Evolutionary conservation across 805 yeast genomes (phyloP).

Genomic region (Dipodascopsis tothii): DNA sequence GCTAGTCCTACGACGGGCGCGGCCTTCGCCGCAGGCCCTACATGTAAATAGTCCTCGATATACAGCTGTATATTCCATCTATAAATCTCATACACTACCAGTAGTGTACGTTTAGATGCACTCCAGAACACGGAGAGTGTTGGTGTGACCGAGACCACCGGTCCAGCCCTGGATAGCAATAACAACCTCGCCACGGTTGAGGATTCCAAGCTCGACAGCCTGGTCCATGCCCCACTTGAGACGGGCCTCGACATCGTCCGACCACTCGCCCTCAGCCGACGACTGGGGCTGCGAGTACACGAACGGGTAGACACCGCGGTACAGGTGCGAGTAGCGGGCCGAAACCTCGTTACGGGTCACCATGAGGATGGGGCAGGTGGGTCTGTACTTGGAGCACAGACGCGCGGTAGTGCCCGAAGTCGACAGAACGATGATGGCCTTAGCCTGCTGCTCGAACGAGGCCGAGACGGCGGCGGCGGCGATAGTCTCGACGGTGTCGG

Average conservation of each 20-base stretch:
- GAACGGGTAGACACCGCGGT: slow-evolving; percentile 98
- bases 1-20: no score
- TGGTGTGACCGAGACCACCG: slow-evolving; percentile 97
- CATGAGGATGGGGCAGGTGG: slow-evolving; percentile 94
- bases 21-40: no score
- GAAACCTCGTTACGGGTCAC: slow-evolving; percentile 90
- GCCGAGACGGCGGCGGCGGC: slow-evolving; percentile 96
- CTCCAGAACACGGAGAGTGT: slow-evolving; percentile 87
- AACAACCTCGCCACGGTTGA: slow-evolving; percentile 78
- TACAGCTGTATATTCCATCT: no score
- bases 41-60: no score
- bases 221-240: slow-evolving; percentile 85
- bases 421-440: slow-evolving; percentile 92
- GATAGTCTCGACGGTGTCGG: slow-evolving; percentile 90
- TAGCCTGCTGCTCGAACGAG: slow-evolving; percentile 90
- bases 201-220: slow-evolving; percentile 79
- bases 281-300: slow-evolving; percentile 58
- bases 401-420: slow-evolving; percentile 94
- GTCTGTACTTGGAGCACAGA: slow-evolving; percentile 94
- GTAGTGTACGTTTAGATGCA: slow-evolving; percentile 1
- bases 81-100: slow-evolving; percentile 1
- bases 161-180: slow-evolving; percentile 98
- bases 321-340: slow-evolving; percentile 92
- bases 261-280: slow-evolving; percentile 67
- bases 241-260: slow-evolving; percentile 91